Base-by-base conservation (phyloP, 345 rosid species). In the Eucalyptus erythrocorys region DNA sequence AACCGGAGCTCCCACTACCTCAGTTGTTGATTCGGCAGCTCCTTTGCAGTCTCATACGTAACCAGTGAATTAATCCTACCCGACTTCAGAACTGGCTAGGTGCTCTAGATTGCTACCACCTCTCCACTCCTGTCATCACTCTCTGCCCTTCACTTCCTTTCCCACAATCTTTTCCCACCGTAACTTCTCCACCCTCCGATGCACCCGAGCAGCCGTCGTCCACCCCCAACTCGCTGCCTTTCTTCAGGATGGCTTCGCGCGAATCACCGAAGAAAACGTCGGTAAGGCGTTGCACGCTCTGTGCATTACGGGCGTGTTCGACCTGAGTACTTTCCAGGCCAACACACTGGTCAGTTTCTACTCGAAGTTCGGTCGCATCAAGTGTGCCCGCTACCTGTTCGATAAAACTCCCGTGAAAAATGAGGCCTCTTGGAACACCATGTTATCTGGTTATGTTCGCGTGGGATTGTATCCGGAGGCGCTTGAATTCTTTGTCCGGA, bases 221-320 rank as follows among this genome's bases (percentile, higher is more conserved):
- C 87, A 96, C 59, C 92, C 97, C 66, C 82, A 19, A 71, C 14
- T 71, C 27, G 82, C 82, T 3, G 94, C 93, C 90, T 96, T 96
- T 86, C 87, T 90, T 88, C 95, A 88, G 30, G 94, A 95, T 85
- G 99, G 99, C 55, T 97, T 97, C 93, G 95, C 99, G 26, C 94
- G 93, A 89, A 94, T 96, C 92, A 93, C 92, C 90, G 88, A 86
- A 43, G 92, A 92, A 87, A 34, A 50, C 76, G 90, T 93, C 19
- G 99, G 98, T 19, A 95, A 87, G 92, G 95, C 99, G 88, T 86
- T 97, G 15, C 99, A 97, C 32, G 98, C 94, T 32, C 97, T 95
- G 84, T 96, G 95, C 91, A 79, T 95, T 16, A 93, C 92, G 89
- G 97, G 96, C 59, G 61, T 95, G 79, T 47, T 90, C 87, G 93